Evolutionary conservation across 2,329 filamentous ascomycete genomes (phyloP), one percentile per base, ranked within the genome.

Genomic region (Hirsutella rhossiliensis): DNA sequence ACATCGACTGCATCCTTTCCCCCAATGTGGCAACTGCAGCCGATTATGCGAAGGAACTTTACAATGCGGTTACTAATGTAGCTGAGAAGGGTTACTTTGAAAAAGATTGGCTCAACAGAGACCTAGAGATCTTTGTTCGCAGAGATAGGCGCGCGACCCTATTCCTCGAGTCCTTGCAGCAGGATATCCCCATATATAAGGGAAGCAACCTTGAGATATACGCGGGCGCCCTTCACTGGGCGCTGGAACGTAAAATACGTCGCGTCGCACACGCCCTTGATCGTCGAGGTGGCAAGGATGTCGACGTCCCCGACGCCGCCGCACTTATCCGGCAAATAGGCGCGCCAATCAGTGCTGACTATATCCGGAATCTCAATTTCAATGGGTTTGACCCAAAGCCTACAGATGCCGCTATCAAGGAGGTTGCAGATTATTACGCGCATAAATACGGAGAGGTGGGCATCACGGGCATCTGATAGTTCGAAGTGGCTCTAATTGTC

Each of bases 1-100:
- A 56, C 38, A 49, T 58, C 29, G 54, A 58, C 46, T 50, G 47
- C 23, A 41, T 59, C 3, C 48, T 54, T 31, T 52, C 56, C 40
- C 55, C 55, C 4, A 54, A 56, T 43, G 41, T 58, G 6, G 49
- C 54, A 13, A 47, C 52, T 4, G 48, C 45, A 1, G 17, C 40
- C 12, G 48, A 53, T n/a, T 57, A 56, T 46, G 43, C 43, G 8
- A 29, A 45, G 8, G 51, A 52, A 12, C 49, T 57, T 17, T 15
- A 39, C 23, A n/a, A 17, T n/a, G 49, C 45, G 11, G 42, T 57
- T n/a, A 13, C 29, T 7, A 20, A 38, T 5, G 52, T 52, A 9
- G 47, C 49, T 2, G 40, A 43, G 13, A 23, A 42, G 12, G 41
- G 44, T 1, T 15, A 20, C 4, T 46, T 45, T 11, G 42, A 29